phyloP scores from a whole-genome alignment of 164 flowering plant species.

The Vitis riparia region DNA sequence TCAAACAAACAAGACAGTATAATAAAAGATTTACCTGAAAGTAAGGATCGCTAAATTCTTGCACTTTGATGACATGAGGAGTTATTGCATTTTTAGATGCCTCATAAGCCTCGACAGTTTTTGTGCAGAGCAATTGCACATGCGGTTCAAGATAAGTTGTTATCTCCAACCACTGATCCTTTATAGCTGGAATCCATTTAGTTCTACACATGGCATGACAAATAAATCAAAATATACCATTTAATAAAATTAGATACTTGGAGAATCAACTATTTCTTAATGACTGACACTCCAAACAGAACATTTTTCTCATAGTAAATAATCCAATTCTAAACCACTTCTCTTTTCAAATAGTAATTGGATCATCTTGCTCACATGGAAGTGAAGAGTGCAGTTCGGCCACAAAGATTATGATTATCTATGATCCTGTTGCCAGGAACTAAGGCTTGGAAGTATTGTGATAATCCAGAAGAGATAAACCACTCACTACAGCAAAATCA shows the following conservation, averaged over 20 bases:
- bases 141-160: slow-evolving; percentile 62
- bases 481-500: too few relatives aligned
- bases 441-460: too few relatives aligned
- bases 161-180: slow-evolving; percentile 63
- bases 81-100: slow-evolving; percentile 52
- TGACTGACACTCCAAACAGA: too few relatives aligned
- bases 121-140: slow-evolving; percentile 43
- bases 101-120: slow-evolving; percentile 62
- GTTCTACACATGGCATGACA: slow-evolving; percentile 42
- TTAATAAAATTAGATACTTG: not conserved
- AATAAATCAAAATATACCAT: slow-evolving; percentile 2
- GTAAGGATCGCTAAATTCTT: slow-evolving; percentile 70
- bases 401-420: too few relatives aligned
- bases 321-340: too few relatives aligned
- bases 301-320: too few relatives aligned
- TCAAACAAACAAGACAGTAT: slow-evolving; percentile 3
- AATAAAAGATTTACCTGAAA: slow-evolving; percentile 51
- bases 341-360: too few relatives aligned
- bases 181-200: slow-evolving; percentile 65
- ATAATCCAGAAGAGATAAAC: too few relatives aligned
- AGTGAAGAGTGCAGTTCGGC: too few relatives aligned
- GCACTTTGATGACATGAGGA: slow-evolving; percentile 66
- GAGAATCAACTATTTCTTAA: too few relatives aligned
- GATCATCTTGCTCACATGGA: too few relatives aligned
- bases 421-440: too few relatives aligned